Percentiles rank a stretch among this genome's conserved stretches.
phyloP scores from a whole-genome alignment of 2,329 filamentous ascomycete genomes.

The Exophiala bonariae region DNA sequence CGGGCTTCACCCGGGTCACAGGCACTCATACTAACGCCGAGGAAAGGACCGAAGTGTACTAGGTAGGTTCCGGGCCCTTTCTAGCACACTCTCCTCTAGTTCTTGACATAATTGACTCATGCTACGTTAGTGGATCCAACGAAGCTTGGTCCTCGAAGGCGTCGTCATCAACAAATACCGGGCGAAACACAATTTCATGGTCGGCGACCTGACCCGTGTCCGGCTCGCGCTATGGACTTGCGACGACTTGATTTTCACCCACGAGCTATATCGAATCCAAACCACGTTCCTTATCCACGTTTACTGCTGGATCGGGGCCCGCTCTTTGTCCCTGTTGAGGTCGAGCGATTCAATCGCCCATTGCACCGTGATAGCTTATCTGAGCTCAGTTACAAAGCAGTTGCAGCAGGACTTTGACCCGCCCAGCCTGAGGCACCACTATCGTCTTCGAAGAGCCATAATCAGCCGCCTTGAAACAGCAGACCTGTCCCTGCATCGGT shows the following conservation, averaged over 20 bases:
- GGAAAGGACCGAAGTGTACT: slow-evolving; percentile 21
- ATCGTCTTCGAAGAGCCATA: too few species aligned
- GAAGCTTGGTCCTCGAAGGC: slow-evolving; percentile 9
- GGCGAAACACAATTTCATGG: slow-evolving; percentile 18
- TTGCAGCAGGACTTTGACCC: too few species aligned
- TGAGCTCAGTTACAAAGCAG: too few species aligned
- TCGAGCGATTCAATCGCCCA: too few species aligned
- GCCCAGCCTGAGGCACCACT: too few species aligned
- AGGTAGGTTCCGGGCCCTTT: slow-evolving; percentile 10
- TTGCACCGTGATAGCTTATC: too few species aligned
- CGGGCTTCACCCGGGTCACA: slow-evolving; percentile 16
- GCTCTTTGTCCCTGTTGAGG: too few species aligned
- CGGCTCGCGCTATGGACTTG: slow-evolving; percentile 15
- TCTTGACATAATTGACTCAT: background rate
- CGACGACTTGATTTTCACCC: slow-evolving; percentile 20
- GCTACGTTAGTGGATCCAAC: slow-evolving; percentile 15
- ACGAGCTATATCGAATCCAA: slow-evolving; percentile 14
- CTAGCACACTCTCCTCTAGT: background rate
- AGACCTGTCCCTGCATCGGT: too few species aligned
- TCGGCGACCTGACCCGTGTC: slow-evolving; percentile 15
- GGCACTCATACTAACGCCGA: slow-evolving; percentile 9
- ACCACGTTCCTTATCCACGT: slow-evolving; percentile 16
- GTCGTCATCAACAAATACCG: slow-evolving; percentile 20
- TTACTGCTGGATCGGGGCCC: slow-evolving; percentile 23
- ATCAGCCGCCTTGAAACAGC: too few species aligned